Conservation (phyloP, 208 protist genomes). For the Trichomonas gallinae region DNA sequence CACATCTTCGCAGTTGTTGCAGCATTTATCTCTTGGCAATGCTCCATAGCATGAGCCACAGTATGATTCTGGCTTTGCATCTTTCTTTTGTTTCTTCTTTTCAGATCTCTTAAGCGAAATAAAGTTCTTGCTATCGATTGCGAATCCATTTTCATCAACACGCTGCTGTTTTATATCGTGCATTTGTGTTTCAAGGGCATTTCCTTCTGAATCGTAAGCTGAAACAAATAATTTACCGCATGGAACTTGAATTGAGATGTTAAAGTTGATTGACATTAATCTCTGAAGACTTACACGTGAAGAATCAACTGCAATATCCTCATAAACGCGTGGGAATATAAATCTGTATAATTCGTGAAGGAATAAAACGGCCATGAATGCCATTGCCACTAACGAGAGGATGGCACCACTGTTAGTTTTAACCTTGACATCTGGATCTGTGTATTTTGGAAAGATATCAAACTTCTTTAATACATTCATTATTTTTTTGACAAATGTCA, state of each 20-base stretch:
- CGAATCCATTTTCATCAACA: not conserved
- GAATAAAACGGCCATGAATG: not conserved
- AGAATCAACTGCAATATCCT: not conserved
- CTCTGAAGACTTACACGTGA: not conserved
- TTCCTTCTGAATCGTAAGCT: not conserved
- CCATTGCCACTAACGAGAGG: not conserved
- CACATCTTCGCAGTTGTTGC: not conserved
- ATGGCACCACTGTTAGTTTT: not conserved
- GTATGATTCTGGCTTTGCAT: not conserved
- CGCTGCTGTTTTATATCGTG: not conserved
- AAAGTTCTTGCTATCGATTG: not conserved
- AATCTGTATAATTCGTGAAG: not conserved
- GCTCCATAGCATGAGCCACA: not conserved
- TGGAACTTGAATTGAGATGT: not conserved
- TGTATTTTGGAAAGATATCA: not conserved
- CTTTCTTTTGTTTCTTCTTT: not conserved
- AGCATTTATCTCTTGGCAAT: not conserved
- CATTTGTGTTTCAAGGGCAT: not conserved
- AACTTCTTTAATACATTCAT: not conserved
- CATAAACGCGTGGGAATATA: not conserved
- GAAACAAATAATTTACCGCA: not conserved
- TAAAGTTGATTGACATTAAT: not conserved
- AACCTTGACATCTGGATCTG: conserved; percentile 17
- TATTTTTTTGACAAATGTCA: too few species aligned
- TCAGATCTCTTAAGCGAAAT: not conserved